Conservation (phyloP, 495 filamentous ascomycete species). For the Talaromyces thailandensis region DNA sequence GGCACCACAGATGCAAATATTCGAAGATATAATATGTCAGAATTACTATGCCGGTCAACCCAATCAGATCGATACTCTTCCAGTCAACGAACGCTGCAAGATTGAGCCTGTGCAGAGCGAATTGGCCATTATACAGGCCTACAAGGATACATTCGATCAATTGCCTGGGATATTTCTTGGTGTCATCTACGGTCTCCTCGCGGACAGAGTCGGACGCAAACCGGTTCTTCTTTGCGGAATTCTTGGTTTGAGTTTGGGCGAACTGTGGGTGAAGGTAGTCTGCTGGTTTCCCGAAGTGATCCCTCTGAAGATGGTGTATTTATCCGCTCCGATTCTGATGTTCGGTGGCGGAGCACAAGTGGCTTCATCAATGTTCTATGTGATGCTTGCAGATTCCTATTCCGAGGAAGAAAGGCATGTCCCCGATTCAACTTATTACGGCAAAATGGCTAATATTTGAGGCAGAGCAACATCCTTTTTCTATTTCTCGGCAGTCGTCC, state of each 20-base stretch:
- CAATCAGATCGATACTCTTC: background rate
- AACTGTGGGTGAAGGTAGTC: constrained; percentile 10
- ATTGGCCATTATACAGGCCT: constrained; percentile 28
- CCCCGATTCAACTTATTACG: background rate
- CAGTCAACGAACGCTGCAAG: constrained; percentile 21
- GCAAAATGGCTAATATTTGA: background rate
- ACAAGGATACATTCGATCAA: constrained; percentile 26
- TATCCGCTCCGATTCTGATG: constrained; percentile 15
- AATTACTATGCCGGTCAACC: constrained; percentile 15
- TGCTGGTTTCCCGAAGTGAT: constrained; percentile 14
- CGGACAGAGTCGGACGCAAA: constrained; percentile 35
- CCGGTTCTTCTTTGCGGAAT: constrained; percentile 26
- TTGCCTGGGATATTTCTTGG: constrained; percentile 28
- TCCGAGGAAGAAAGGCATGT: constrained; percentile 23
- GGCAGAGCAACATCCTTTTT: constrained; percentile 19
- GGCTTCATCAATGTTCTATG: constrained; percentile 13
- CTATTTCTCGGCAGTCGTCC: constrained; percentile 13
- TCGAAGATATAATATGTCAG: constrained; percentile 32
- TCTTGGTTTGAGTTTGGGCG: constrained; percentile 24
- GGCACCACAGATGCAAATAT: constrained; percentile 28
- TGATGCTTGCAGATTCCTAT: constrained; percentile 23
- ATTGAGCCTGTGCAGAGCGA: constrained; percentile 36
- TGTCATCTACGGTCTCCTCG: constrained; percentile 22
- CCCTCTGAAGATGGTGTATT: constrained; percentile 22
- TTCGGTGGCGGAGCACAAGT: constrained; percentile 24